Evolutionary conservation across 208 protist genomes (phyloP).

Genomic region (Trypanosoma cruzi): DNA sequence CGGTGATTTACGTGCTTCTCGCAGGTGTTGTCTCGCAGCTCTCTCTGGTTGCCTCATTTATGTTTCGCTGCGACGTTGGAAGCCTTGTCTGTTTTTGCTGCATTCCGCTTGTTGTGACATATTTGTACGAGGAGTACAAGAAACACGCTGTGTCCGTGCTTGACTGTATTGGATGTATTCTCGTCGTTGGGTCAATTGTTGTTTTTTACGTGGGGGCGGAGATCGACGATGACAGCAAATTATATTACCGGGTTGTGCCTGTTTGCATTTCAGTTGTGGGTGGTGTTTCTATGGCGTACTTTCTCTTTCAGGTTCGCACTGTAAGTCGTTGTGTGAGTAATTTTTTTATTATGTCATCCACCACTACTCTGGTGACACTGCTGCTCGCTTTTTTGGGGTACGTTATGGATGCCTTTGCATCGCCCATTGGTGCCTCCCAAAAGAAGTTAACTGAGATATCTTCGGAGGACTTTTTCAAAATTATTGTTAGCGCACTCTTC

Average conservation of each 20-base stretch:
- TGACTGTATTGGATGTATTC: conserved; percentile 19
- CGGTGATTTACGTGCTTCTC: conserved; percentile 15
- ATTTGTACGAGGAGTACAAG: conserved; percentile 37
- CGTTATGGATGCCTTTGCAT: conserved; percentile 13
- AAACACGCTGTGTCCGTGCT: conserved; percentile 29
- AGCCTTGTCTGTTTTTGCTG: conserved; percentile 28
- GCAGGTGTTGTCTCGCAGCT: conserved; percentile 22
- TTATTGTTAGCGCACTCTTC: conserved; percentile 31
- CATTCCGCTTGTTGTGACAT: conserved; percentile 30
- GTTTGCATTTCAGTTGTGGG: conserved; percentile 18
- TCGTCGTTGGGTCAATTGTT: conserved; percentile 22
- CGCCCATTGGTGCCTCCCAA: conserved; percentile 5
- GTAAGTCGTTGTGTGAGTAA: conserved; percentile 29
- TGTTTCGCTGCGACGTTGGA: conserved; percentile 19
- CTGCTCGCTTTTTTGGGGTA: conserved; percentile 17
- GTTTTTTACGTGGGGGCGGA: conserved; percentile 18
- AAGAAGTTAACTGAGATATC: conserved; percentile 6
- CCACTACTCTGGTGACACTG: conserved; percentile 17
- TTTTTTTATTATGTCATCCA: conserved; percentile 28
- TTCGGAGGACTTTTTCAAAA: conserved; percentile 20
- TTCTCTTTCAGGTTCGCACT: conserved; percentile 34
- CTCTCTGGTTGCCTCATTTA: conserved; percentile 25
- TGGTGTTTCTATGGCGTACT: conserved; percentile 27
- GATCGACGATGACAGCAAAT: neutral
- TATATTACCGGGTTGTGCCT: conserved; percentile 4